Evolutionary conservation across 305 asterid species (phyloP).

Genomic region (Withania somnifera): DNA sequence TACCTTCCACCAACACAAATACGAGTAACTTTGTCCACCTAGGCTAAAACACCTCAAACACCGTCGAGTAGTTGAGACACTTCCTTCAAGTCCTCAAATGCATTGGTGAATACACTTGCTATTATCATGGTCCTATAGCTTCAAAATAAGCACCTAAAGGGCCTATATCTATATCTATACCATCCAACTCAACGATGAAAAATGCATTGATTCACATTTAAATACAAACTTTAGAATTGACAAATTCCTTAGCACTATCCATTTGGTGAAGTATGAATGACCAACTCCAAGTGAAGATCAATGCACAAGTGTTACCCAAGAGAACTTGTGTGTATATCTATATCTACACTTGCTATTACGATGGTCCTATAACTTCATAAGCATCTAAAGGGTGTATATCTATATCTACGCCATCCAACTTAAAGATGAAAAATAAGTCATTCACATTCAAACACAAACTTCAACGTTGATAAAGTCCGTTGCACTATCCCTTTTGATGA

Average conservation of each 20-base stretch:
- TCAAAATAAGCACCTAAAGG: background rate
- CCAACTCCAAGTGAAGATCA: background rate
- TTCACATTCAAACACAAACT: background rate
- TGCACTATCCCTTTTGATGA: background rate
- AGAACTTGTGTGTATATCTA: too few species aligned
- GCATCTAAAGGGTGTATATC: background rate
- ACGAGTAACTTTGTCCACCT: background rate
- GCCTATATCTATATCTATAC: background rate
- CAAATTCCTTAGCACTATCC: background rate
- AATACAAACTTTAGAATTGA: background rate
- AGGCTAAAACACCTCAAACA: background rate
- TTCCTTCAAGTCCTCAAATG: background rate
- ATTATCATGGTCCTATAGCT: background rate
- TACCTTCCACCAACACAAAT: background rate
- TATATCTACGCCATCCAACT: background rate
- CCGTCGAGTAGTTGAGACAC: background rate
- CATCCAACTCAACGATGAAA: background rate
- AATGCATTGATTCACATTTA: background rate
- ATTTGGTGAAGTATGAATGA: background rate
- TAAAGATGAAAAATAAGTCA: background rate
- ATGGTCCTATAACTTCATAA: background rate
- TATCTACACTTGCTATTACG: background rate
- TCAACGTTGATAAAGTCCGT: background rate
- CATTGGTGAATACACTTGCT: background rate
- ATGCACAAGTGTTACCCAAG: background rate